Percentiles rank a stretch among this genome's conserved stretches.
Evolutionary conservation across 345 rosid species (phyloP).

Genomic region (Gossypium herbaceum): DNA sequence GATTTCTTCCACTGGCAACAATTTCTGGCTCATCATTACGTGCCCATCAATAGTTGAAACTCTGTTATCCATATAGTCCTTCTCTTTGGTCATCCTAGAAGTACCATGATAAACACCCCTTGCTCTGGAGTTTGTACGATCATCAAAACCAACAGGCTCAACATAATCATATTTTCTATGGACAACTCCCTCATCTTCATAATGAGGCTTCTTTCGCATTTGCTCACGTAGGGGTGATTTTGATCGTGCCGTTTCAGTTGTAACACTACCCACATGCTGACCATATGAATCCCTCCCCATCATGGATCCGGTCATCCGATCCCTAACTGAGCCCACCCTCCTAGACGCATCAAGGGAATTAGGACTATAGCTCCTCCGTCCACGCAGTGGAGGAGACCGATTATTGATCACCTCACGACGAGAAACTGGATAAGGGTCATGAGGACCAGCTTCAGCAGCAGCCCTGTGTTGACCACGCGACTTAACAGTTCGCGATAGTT

Average conservation of each 20-base stretch:
- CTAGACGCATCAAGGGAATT: slow-evolving; percentile 30
- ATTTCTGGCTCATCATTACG: slow-evolving; percentile 29
- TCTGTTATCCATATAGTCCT: slow-evolving; percentile 32
- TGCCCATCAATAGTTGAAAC: slow-evolving; percentile 20
- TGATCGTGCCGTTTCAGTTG: slow-evolving; percentile 22
- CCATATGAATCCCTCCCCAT: slow-evolving; percentile 33
- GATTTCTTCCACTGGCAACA: slow-evolving; percentile 32
- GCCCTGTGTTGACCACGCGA: slow-evolving; percentile 23
- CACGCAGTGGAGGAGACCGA: slow-evolving; percentile 7
- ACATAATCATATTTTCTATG: slow-evolving; percentile 19
- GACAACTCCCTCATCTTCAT: slow-evolving; percentile 13
- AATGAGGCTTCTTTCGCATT: slow-evolving; percentile 28
- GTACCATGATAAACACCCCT: slow-evolving; percentile 32
- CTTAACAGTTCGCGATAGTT: slow-evolving; percentile 30
- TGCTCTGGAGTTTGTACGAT: slow-evolving; percentile 23
- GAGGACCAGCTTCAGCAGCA: slow-evolving; percentile 17
- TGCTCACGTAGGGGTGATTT: slow-evolving; percentile 26
- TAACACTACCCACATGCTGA: slow-evolving; percentile 31
- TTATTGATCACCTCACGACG: slow-evolving; percentile 9
- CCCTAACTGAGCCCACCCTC: slow-evolving; percentile 22
- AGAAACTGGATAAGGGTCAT: slow-evolving; percentile 21
- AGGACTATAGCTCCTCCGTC: slow-evolving; percentile 43
- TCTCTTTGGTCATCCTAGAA: slow-evolving; percentile 32
- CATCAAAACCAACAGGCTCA: slow-evolving; percentile 28
- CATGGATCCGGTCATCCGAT: slow-evolving; percentile 24